phyloP scores from a whole-genome alignment of 139 green algal genomes.

The Parachlorella kessleri region DNA sequence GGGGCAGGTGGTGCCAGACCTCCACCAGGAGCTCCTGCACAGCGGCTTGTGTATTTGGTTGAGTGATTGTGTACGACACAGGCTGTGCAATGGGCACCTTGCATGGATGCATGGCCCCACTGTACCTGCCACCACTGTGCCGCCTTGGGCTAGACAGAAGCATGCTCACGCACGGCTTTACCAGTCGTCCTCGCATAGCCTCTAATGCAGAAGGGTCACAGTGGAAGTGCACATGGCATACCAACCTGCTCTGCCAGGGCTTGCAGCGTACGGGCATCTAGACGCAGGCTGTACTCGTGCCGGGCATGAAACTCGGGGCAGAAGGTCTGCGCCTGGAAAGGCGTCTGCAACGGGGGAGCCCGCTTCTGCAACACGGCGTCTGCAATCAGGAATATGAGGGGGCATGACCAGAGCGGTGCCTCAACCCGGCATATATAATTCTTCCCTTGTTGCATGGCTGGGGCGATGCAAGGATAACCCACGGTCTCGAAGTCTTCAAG shows the following conservation, averaged over 20 bases:
- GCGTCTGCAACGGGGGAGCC: conserved; percentile 40
- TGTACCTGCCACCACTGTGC: no score
- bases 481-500: no score
- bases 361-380: conserved; percentile 19
- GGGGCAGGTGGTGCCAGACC: conserved; percentile 62
- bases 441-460: no score
- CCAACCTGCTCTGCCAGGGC: conserved; percentile 39
- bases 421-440: background rate
- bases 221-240: no score
- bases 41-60: no score
- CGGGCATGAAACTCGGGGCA: conserved; percentile 51
- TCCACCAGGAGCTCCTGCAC: conserved; percentile 41
- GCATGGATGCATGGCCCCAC: no score
- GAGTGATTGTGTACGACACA: no score
- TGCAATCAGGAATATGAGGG: background rate
- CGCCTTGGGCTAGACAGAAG: no score
- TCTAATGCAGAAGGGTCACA: no score
- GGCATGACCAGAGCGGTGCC: background rate
- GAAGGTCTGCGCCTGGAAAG: conserved; percentile 65
- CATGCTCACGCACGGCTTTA: no score
- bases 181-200: no score
- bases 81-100: background rate
- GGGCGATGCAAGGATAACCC: no score
- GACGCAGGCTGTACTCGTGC: conserved; percentile 20
- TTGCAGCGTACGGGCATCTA: conserved; percentile 22